Conservation (phyloP, 1,284 basidiomycete species). For the Ustilago trichophora region DNA sequence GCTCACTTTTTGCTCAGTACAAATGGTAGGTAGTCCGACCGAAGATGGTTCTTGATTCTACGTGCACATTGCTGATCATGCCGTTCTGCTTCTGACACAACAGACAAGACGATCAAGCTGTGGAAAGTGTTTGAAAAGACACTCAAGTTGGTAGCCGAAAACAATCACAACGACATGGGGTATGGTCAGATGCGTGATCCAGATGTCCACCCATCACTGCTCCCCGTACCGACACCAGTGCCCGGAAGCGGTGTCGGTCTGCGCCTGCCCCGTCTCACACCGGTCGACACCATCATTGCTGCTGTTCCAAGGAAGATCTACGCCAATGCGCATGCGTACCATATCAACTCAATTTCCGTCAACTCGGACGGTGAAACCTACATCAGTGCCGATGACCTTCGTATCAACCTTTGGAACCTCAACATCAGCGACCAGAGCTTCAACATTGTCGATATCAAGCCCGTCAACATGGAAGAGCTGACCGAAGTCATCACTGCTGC, state of each 20-base stretch:
- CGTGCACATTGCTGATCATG: too few relatives aligned
- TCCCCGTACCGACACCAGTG: constrained; percentile 45
- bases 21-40: constrained; percentile 70
- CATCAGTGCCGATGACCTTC: constrained; percentile 95
- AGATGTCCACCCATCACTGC: constrained; percentile 50
- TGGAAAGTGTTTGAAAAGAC: constrained; percentile 99
- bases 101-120: constrained; percentile 98
- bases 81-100: constrained; percentile 75
- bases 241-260: constrained; percentile 52
- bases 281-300: constrained; percentile 97
- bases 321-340: constrained; percentile 98
- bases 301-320: constrained; percentile 99
- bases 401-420: constrained; percentile 98
- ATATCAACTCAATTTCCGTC: constrained; percentile 99
- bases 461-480: constrained; percentile 99
- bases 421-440: constrained; percentile 99
- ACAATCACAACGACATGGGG: constrained; percentile 78
- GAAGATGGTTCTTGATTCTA: too few relatives aligned
- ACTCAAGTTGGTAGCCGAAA: constrained; percentile 93
- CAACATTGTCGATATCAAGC: constrained; percentile 99
- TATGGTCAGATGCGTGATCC: constrained; percentile 46
- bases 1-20: constrained; percentile 97
- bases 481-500: constrained; percentile 99
- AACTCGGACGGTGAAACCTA: constrained; percentile 99
- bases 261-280: constrained; percentile 73